Percentiles rank a stretch among this genome's conserved stretches.
Evolutionary conservation across 2,329 filamentous ascomycete species (phyloP).

Genomic region (Scytalidium lignicola): DNA sequence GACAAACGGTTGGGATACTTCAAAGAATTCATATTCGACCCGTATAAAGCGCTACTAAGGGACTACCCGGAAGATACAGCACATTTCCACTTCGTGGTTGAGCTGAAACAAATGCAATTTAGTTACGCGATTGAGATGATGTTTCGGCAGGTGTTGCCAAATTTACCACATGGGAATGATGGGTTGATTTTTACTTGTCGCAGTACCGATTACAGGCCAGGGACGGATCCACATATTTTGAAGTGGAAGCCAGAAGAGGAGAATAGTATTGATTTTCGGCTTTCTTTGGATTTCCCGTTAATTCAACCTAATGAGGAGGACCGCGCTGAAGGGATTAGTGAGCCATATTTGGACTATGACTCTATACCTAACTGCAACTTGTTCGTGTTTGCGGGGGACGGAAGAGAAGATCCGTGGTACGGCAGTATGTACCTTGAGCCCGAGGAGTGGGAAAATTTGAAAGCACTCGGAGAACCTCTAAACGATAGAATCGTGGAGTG

Average conservation of each 20-base stretch:
- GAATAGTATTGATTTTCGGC: constrained; percentile 89
- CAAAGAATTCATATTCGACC: constrained; percentile 68
- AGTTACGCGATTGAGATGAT: constrained; percentile 87
- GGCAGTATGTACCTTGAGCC: constrained; percentile 64
- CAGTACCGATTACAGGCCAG: constrained; percentile 77
- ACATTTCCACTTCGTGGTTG: constrained; percentile 72
- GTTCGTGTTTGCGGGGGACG: constrained; percentile 61
- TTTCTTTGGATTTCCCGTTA: constrained; percentile 70
- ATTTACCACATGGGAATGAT: constrained; percentile 87
- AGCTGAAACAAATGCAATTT: constrained; percentile 86
- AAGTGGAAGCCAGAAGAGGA: constrained; percentile 98
- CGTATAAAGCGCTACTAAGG: constrained; percentile 59
- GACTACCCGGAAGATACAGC: constrained; percentile 64
- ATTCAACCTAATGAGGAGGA: constrained; percentile 66
- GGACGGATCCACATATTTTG: constrained; percentile 88
- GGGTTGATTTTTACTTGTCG: constrained; percentile 97
- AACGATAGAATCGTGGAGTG: constrained; percentile 88
- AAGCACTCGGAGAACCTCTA: constrained; percentile 67
- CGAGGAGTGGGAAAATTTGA: constrained; percentile 79
- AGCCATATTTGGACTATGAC: constrained; percentile 72
- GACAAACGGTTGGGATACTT: constrained; percentile 90
- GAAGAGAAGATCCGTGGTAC: constrained; percentile 47
- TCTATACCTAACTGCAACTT: constrained; percentile 70
- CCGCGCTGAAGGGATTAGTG: constrained; percentile 57
- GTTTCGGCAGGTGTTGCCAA: constrained; percentile 81